Evolutionary conservation across 2,329 filamentous ascomycete species (phyloP).

Genomic region (Calonectria multiphialidica): DNA sequence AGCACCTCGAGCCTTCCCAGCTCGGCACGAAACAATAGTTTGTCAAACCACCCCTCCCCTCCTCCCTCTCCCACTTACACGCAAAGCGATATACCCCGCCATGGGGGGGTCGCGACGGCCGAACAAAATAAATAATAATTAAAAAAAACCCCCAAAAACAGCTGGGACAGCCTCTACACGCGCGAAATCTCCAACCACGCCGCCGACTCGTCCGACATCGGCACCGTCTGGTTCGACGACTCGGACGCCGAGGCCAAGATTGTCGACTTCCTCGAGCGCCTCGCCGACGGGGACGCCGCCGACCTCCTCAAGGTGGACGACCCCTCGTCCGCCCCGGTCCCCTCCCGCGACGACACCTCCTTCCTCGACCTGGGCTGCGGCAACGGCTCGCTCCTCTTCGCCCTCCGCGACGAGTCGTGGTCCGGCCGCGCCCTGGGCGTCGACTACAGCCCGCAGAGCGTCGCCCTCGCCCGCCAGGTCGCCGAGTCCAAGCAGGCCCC

Average conservation of each 20-base stretch:
- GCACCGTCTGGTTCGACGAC: conserved; percentile 97
- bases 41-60: conserved; percentile 46
- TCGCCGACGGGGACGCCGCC: conserved; percentile 43
- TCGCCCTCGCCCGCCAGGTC: conserved; percentile 79
- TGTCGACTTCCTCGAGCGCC: conserved; percentile 71
- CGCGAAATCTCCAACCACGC: conserved; percentile 79
- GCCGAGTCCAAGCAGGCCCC: conserved; percentile 47
- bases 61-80: background rate
- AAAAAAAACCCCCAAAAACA: conserved; percentile 51
- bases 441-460: conserved; percentile 84
- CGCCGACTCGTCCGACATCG: conserved; percentile 80
- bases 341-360: conserved; percentile 54
- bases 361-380: conserved; percentile 94
- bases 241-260: conserved; percentile 88
- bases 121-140: too few relatives aligned
- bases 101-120: too few relatives aligned
- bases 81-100: background rate
- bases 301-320: conserved; percentile 26
- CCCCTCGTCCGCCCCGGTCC: conserved; percentile 21
- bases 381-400: conserved; percentile 91
- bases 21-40: conserved; percentile 95
- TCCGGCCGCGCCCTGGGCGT: conserved; percentile 81
- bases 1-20: conserved; percentile 79
- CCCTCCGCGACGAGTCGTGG: conserved; percentile 76
- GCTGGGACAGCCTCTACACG: conserved; percentile 82